These are phyloP conservation scores for Aspergillus candidus DNA, from an alignment of 2,329 filamentous ascomycete species.

Conservation along the genomic window DNA sequence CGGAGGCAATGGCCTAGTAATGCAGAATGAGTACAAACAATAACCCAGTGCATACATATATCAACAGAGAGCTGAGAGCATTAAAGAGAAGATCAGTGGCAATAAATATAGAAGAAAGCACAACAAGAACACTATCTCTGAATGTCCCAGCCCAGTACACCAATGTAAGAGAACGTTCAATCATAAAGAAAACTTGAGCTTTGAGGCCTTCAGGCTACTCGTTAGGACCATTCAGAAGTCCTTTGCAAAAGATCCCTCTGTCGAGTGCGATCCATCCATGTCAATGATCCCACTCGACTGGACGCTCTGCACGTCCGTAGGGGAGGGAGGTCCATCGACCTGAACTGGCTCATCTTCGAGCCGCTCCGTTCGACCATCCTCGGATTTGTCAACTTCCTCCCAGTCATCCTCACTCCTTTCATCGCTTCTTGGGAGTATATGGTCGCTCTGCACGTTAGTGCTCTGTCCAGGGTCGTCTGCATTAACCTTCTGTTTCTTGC, in stretches of 20 bases:
- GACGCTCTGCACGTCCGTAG: slow-evolving; percentile 30
- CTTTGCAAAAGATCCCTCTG: slow-evolving; percentile 16
- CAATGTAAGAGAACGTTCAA: too few relatives aligned
- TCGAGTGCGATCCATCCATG: slow-evolving; percentile 18
- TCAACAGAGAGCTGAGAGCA: too few relatives aligned
- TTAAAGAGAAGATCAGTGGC: too few relatives aligned
- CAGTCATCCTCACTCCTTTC: slow-evolving; percentile 34
- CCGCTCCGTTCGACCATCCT: slow-evolving; percentile 19
- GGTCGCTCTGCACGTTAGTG: slow-evolving; percentile 1
- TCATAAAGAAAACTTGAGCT: too few relatives aligned
- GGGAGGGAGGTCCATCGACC: slow-evolving; percentile 24
- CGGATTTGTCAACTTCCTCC: slow-evolving; percentile 32
- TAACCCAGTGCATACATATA: too few relatives aligned
- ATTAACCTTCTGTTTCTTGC: slow-evolving; percentile 44
- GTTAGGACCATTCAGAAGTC: slow-evolving; percentile 10
- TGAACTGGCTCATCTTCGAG: slow-evolving; percentile 31
- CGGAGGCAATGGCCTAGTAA: too few relatives aligned
- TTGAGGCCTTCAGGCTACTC: too few relatives aligned
- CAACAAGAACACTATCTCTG: too few relatives aligned
- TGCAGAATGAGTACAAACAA: too few relatives aligned
- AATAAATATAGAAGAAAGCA: too few relatives aligned
- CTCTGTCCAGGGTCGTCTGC: slow-evolving; percentile 3
- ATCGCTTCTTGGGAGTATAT: slow-evolving; percentile 14
- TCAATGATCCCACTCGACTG: slow-evolving; percentile 29
- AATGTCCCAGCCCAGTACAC: too few relatives aligned